Conservation (phyloP, 1,139 yeast genomes). For the Pichia sp. region DNA sequence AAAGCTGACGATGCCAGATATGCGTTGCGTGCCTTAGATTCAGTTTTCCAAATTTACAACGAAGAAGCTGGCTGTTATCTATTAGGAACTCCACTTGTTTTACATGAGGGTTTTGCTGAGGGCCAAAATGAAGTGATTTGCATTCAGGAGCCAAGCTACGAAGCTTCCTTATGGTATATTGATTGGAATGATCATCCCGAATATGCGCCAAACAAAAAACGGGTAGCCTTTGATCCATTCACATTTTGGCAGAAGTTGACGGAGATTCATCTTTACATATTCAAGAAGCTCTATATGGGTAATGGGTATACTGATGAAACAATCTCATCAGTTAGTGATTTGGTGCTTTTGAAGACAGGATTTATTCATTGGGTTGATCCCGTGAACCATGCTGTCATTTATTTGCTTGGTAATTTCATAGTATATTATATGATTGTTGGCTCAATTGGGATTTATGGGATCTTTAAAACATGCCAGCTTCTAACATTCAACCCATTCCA, state of each 20-base stretch:
- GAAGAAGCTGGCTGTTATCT: constrained; percentile 57
- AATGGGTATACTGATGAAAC: constrained; percentile 5
- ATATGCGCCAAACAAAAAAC: constrained; percentile 28
- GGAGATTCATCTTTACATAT: constrained; percentile 32
- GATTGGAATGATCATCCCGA: constrained; percentile 59
- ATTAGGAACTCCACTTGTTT: constrained; percentile 54
- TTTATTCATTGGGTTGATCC: constrained; percentile 47
- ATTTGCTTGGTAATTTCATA: constrained; percentile 55
- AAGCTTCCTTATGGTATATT: constrained; percentile 60
- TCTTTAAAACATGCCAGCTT: constrained; percentile 12
- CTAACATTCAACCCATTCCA: constrained; percentile 25
- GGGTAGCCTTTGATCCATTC: constrained; percentile 22
- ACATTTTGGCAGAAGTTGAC: constrained; percentile 40
- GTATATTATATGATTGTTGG: constrained; percentile 40
- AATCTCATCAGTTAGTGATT: constrained; percentile 31
- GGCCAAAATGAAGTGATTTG: constrained; percentile 76
- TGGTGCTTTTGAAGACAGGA: constrained; percentile 55
- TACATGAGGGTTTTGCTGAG: constrained; percentile 64
- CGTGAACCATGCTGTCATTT: constrained; percentile 33
- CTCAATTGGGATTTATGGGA: constrained; percentile 11
- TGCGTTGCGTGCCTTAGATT: constrained; percentile 44
- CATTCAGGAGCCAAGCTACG: constrained; percentile 55
- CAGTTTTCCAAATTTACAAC: constrained; percentile 58
- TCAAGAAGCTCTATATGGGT: constrained; percentile 12
- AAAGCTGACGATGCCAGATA: constrained; percentile 35